Evolutionary conservation across 176 grass and related monocot species (phyloP).

Genomic region (Ensete ventricosum): DNA sequence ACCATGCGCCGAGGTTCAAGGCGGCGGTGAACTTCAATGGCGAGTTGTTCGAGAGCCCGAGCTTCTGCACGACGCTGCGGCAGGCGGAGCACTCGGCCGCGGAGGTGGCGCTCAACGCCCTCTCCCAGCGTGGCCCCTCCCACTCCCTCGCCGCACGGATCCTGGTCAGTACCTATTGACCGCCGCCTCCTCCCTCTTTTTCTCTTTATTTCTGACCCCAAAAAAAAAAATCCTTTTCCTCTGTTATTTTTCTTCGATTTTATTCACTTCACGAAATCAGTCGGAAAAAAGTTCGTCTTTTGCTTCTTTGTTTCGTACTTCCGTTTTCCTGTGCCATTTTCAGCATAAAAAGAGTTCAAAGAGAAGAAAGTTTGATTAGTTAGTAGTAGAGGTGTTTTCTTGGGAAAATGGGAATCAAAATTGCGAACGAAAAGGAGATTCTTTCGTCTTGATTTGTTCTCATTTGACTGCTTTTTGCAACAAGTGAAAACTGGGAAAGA

Average conservation of each 20-base stretch:
- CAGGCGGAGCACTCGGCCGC: conserved; percentile 97
- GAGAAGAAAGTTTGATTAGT: background rate
- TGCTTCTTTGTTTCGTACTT: background rate
- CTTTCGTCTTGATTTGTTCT: background rate
- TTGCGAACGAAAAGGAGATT: background rate
- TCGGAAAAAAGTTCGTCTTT: background rate
- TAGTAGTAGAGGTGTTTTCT: background rate
- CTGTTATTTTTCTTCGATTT: background rate
- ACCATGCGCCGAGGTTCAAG: conserved; percentile 97
- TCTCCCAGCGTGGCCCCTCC: conserved; percentile 69
- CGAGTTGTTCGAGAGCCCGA: conserved; percentile 83
- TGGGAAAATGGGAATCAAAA: background rate
- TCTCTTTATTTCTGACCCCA: background rate
- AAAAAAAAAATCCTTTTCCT: background rate
- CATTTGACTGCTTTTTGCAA: background rate
- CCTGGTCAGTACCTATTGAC: conserved; percentile 41
- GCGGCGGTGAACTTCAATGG: conserved; percentile 86
- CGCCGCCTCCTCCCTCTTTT: background rate
- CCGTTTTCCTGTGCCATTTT: background rate
- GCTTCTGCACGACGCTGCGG: conserved; percentile 87
- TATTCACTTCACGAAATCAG: background rate
- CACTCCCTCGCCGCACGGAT: conserved; percentile 93
- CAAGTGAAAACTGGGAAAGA: background rate
- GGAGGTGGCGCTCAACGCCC: conserved; percentile 78
- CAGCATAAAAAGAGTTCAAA: background rate